Conservation (phyloP, 2,329 filamentous ascomycete genomes). For the Didymellaceae sp. region DNA sequence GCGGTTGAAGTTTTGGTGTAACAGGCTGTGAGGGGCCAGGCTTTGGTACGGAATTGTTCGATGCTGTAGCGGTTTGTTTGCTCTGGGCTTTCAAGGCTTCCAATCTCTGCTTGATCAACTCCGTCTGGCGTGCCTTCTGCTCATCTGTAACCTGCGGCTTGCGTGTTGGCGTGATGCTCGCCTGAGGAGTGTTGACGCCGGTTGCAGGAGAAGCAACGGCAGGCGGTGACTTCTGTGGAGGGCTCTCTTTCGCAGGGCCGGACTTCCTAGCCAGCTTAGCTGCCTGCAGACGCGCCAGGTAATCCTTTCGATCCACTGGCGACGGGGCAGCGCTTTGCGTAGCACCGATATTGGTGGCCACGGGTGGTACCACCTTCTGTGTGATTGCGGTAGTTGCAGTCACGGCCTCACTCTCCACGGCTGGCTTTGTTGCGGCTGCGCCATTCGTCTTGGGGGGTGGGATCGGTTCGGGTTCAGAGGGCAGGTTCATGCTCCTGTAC, state of each 20-base stretch:
- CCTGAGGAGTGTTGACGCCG: conserved; percentile 21
- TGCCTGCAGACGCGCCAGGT: conserved; percentile 78
- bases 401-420: conserved; percentile 5
- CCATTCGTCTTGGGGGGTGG: conserved; percentile 27
- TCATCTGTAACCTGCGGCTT: conserved; percentile 40
- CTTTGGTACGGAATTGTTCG: conserved; percentile 18
- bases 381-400: conserved; percentile 13
- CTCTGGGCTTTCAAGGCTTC: conserved; percentile 60
- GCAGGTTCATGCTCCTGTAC: conserved; percentile 38
- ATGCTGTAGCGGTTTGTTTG: conserved; percentile 18
- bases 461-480: conserved; percentile 36
- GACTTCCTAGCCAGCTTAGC: conserved; percentile 65
- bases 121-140: conserved; percentile 70
- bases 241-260: conserved; percentile 27
- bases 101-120: conserved; percentile 78
- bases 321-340: conserved; percentile 42
- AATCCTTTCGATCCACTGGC: conserved; percentile 72
- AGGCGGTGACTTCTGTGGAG: conserved; percentile 31
- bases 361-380: conserved; percentile 23
- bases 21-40: not conserved
- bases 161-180: conserved; percentile 18
- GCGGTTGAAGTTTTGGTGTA: conserved; percentile 6
- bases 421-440: conserved; percentile 1
- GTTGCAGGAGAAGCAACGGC: conserved; percentile 15
- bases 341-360: conserved; percentile 31